phyloP scores from a whole-genome alignment of 352 stramenopile species.

The Blastocystis sp. region DNA sequence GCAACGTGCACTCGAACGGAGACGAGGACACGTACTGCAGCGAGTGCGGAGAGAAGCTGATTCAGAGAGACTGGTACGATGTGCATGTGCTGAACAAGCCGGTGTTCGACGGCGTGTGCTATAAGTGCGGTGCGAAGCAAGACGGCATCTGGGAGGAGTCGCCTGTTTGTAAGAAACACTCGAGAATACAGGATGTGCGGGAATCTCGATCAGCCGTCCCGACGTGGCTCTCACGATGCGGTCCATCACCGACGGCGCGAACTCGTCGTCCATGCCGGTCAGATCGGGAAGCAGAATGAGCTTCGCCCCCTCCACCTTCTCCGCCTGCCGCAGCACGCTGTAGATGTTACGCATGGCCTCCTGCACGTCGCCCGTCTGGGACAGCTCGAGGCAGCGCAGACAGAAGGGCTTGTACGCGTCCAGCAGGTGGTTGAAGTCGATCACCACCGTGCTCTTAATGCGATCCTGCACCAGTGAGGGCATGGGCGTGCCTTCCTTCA shows the following conservation, averaged over 20 bases:
- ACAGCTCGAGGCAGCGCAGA: conserved; percentile 80
- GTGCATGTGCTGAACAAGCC: conserved; percentile 43
- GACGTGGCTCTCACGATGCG: conserved; percentile 71
- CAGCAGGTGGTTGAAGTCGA: conserved; percentile 80
- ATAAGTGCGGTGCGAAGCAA: conserved; percentile 45
- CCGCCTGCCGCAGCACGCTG: conserved; percentile 80
- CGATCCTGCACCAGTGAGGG: conserved; percentile 52
- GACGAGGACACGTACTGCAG: conserved; percentile 61
- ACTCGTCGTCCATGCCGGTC: conserved; percentile 25
- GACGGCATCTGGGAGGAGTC: conserved; percentile 46
- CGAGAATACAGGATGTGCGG: conserved; percentile 32
- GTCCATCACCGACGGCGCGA: conserved; percentile 70
- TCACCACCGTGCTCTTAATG: conserved; percentile 76
- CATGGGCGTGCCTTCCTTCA: conserved; percentile 14
- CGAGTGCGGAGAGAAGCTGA: conserved; percentile 31
- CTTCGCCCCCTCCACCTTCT: conserved; percentile 76
- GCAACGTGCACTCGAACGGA: conserved; percentile 62
- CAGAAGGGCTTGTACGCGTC: conserved; percentile 74
- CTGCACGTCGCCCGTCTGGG: conserved; percentile 75
- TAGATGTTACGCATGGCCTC: conserved; percentile 81
- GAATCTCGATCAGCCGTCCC: conserved; percentile 36
- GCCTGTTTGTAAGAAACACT: background rate
- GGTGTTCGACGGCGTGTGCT: conserved; percentile 63
- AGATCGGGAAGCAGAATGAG: conserved; percentile 70
- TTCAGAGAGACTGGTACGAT: conserved; percentile 62